Conservation (phyloP, 768 basidiomycete genomes). For the Naganishia kalamii region DNA sequence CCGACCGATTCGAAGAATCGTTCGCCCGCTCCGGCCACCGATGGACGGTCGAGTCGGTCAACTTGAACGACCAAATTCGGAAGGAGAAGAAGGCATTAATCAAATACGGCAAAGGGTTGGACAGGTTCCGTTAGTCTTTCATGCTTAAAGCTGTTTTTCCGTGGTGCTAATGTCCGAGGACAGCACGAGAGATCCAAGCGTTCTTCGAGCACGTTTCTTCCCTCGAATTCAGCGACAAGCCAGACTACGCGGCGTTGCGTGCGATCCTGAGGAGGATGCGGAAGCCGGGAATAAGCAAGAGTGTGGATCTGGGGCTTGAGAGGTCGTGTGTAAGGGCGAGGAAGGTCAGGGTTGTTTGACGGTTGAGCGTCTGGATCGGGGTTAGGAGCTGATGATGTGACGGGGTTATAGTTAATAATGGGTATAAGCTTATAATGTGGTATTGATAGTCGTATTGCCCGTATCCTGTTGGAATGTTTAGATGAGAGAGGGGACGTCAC, state of each 20-base stretch:
- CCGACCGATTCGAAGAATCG: conserved; percentile 17
- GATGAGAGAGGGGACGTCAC: too few species aligned
- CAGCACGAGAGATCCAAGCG: background rate
- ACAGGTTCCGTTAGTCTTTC: background rate
- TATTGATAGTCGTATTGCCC: too few species aligned
- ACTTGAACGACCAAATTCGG: conserved; percentile 18
- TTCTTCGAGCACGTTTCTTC: conserved; percentile 1
- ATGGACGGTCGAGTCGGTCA: conserved; percentile 19
- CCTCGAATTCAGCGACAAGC: background rate
- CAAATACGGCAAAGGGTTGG: background rate
- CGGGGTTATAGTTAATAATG: too few species aligned
- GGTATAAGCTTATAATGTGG: too few species aligned
- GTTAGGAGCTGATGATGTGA: too few species aligned
- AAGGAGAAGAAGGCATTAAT: conserved; percentile 11
- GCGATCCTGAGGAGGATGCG: background rate
- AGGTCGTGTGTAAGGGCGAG: background rate
- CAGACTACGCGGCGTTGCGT: background rate
- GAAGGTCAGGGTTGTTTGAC: background rate
- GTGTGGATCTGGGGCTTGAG: background rate
- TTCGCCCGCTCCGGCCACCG: conserved; percentile 22
- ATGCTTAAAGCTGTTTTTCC: background rate
- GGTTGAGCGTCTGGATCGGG: background rate
- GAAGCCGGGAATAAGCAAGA: background rate
- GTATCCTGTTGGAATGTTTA: too few species aligned
- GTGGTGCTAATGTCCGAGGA: background rate